Evolutionary conservation across 768 basidiomycete species (phyloP), one percentile per base, ranked within the genome.

Genomic region (Podaxis rugospora): DNA sequence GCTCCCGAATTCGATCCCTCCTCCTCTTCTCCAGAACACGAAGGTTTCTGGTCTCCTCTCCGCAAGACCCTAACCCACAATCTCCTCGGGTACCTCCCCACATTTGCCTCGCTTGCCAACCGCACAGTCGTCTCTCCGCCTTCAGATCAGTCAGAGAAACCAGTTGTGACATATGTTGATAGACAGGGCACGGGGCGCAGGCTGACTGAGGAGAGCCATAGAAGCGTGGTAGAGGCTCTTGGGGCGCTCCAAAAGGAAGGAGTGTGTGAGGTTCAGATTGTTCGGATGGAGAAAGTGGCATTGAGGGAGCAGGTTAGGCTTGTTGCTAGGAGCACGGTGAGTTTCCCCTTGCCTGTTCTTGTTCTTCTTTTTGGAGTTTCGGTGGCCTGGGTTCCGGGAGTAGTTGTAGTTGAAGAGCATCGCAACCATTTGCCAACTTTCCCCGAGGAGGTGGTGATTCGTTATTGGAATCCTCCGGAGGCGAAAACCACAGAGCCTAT

Each of bases 121-220:
- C 51, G 64, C 11, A 44, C 25, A 1, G 63, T 68, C n/a, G 11
- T 66, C 37, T 62, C 47, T 25, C 63, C 62, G 4, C 52, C 66
- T 2, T 35, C 9, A 13, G 55, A 47, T 14, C 21, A 10, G 5
- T 56, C 51, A 1, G 64, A 64, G 2, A 67, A 64, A 42, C 75
- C 76, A 1, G 36, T 76, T 0, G 75, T 77, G 53, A 85, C 85
- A 1, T 90, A 90, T 62, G 77, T 90, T 55, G 84, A 83, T 44
- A 76, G 87, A 18, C 89, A 90, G 69, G 62, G 51, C 1, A 63
- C 65, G 6, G 63, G 65, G 25, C 57, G 64, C 23, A 66, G 66
- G 28, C 55, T 72, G 21, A 62, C 54, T 5, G 61, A 63, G 6
- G 65, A 67, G 32, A 65, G 65, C 56, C 69, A 69, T 59, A 49